Evolutionary conservation across 805 yeast genomes (phyloP).

Genomic region (Candida andamanensis): DNA sequence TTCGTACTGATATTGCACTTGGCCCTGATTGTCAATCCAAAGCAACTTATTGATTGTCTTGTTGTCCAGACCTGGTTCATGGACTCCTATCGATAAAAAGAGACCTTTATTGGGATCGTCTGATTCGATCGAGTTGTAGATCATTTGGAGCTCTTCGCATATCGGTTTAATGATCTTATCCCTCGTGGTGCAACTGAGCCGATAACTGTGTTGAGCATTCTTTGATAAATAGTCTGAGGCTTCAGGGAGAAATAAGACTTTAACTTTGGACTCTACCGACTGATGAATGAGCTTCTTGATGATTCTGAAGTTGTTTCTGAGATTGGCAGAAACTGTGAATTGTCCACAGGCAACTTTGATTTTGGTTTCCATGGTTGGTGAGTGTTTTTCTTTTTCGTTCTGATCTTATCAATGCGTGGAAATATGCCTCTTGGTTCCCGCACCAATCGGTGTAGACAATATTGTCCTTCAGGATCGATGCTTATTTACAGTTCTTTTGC

Average conservation of each 20-base stretch:
- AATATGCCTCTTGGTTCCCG: too few species aligned
- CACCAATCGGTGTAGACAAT: too few species aligned
- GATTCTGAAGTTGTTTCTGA: conserved; percentile 52
- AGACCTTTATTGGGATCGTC: conserved; percentile 34
- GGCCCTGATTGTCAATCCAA: conserved; percentile 65
- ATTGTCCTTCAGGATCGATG: too few species aligned
- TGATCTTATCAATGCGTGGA: too few species aligned
- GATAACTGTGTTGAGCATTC: conserved; percentile 58
- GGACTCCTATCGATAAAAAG: conserved; percentile 81
- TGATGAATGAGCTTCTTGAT: conserved; percentile 56
- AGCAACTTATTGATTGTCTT: conserved; percentile 62
- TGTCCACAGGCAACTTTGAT: conserved; percentile 49
- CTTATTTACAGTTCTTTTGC: too few species aligned
- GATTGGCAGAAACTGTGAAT: conserved; percentile 64
- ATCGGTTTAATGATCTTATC: conserved; percentile 40
- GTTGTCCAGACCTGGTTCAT: conserved; percentile 57
- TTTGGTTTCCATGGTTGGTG: not conserved
- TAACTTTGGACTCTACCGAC: conserved; percentile 59
- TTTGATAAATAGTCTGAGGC: conserved; percentile 86
- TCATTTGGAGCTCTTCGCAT: conserved; percentile 39
- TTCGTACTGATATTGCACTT: conserved; percentile 64
- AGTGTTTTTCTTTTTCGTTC: too few species aligned
- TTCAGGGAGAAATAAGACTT: conserved; percentile 82
- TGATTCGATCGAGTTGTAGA: conserved; percentile 16
- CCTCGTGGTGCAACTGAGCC: conserved; percentile 44